Evolutionary conservation across 129 eudicot genomes (phyloP).

Genomic region (Kitagawia praeruptora): DNA sequence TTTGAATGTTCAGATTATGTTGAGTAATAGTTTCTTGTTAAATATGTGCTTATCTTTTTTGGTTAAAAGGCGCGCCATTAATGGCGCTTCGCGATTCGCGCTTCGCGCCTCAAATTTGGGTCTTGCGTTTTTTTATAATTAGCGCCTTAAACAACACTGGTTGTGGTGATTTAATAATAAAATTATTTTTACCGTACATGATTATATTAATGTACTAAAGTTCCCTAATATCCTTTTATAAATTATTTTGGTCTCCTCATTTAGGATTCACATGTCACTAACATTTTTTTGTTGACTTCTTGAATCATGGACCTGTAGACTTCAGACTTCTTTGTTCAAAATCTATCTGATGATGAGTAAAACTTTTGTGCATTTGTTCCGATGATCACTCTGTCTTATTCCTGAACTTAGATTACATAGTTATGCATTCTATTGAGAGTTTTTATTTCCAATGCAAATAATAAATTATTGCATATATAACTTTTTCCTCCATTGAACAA

Average conservation of each 20-base stretch:
- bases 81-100: too few relatives aligned
- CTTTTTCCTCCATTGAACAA: conserved; percentile 12
- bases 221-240: background rate
- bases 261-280: too few relatives aligned
- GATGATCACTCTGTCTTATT: background rate
- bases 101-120: too few relatives aligned
- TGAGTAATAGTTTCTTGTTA: too few relatives aligned
- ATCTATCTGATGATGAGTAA: background rate
- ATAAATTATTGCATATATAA: background rate
- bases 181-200: background rate
- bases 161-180: background rate
- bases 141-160: background rate
- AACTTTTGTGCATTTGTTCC: background rate
- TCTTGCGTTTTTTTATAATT: too few relatives aligned
- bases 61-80: too few relatives aligned
- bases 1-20: too few relatives aligned
- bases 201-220: background rate
- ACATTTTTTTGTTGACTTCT: background rate
- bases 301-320: background rate
- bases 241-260: background rate
- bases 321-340: background rate
- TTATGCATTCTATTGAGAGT: background rate
- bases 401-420: background rate
- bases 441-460: background rate
- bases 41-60: too few relatives aligned